Percentiles rank a stretch among this genome's conserved stretches.
These are phyloP conservation scores for Lophiotrema nucula DNA, from an alignment of 495 filamentous ascomycete genomes.

Conservation along the genomic window DNA sequence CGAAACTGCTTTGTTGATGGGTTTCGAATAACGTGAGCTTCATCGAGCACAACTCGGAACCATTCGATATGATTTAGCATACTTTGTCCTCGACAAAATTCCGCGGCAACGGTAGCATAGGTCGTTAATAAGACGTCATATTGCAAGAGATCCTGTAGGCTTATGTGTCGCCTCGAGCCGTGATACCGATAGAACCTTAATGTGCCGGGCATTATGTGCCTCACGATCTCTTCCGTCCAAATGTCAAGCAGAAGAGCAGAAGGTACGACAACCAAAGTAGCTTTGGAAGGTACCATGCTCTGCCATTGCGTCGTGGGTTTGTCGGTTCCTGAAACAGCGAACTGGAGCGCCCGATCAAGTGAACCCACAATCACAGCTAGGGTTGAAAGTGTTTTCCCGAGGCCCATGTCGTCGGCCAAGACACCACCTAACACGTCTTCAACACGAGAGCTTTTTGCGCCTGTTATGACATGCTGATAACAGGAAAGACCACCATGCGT, in stretches of 20 bases:
- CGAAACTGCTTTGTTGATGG: slow-evolving; percentile 76
- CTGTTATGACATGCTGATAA: slow-evolving; percentile 14
- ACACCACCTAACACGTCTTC: slow-evolving; percentile 6
- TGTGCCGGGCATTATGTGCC: not conserved
- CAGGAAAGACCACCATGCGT: slow-evolving; percentile 3
- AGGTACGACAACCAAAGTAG: slow-evolving; percentile 9
- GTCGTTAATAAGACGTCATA: slow-evolving; percentile 17
- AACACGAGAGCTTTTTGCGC: slow-evolving; percentile 1
- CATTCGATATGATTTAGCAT: slow-evolving; percentile 63
- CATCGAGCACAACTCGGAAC: slow-evolving; percentile 93
- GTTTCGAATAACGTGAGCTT: slow-evolving; percentile 83
- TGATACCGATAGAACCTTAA: not conserved
- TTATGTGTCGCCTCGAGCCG: not conserved
- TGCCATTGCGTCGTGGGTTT: not conserved
- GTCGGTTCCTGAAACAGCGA: not conserved
- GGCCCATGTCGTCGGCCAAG: slow-evolving; percentile 18
- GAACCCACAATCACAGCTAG: slow-evolving; percentile 4
- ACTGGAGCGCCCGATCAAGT: slow-evolving; percentile 7
- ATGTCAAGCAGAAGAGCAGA: slow-evolving; percentile 7
- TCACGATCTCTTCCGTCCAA: slow-evolving; percentile 2
- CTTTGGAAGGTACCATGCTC: not conserved
- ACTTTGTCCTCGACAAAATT: not conserved
- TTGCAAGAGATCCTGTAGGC: not conserved
- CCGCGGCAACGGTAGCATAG: slow-evolving; percentile 6
- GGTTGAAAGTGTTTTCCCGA: slow-evolving; percentile 10